Evolutionary conservation across 768 basidiomycete species (phyloP).

Genomic region (Saitozyma sp.): DNA sequence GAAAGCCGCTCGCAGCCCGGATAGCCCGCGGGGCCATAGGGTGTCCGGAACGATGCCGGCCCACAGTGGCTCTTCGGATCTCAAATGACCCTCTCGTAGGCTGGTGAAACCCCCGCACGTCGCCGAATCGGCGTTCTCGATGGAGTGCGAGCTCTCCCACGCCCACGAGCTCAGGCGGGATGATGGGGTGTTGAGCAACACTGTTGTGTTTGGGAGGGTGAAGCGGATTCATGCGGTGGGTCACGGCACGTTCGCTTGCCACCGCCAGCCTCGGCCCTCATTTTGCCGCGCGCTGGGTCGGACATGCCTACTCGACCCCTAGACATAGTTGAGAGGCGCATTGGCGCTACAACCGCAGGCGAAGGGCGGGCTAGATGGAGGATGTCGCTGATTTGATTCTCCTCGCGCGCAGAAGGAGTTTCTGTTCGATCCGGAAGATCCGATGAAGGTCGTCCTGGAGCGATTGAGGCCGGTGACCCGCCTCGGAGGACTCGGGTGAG

Average conservation of each 20-base stretch:
- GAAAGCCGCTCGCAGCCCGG: no score
- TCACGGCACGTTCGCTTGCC: not conserved
- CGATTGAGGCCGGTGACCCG: slow-evolving; percentile 18
- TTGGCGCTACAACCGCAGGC: no score
- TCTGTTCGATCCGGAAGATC: slow-evolving; percentile 37
- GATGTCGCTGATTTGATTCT: no score
- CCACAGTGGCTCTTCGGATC: no score
- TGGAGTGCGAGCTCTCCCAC: slow-evolving; percentile 52
- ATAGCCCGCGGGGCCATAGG: no score
- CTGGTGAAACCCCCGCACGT: slow-evolving; percentile 52
- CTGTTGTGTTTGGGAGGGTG: slow-evolving; percentile 50
- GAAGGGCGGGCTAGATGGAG: no score
- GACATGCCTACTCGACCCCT: no score
- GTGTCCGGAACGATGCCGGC: no score
- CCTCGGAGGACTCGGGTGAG: not conserved
- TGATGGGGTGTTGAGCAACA: slow-evolving; percentile 22
- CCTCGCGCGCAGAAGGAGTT: slow-evolving; percentile 9
- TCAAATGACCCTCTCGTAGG: slow-evolving; percentile 23
- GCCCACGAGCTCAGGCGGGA: slow-evolving; percentile 30
- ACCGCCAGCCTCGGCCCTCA: no score
- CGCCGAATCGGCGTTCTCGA: slow-evolving; percentile 52
- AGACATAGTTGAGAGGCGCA: no score
- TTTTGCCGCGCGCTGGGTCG: no score
- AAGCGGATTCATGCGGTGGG: slow-evolving; percentile 50
- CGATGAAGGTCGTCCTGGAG: slow-evolving; percentile 38